These are phyloP conservation scores for Massariosphaeria phaeospora DNA, from an alignment of 495 filamentous ascomycete species.

Conservation along the genomic window DNA sequence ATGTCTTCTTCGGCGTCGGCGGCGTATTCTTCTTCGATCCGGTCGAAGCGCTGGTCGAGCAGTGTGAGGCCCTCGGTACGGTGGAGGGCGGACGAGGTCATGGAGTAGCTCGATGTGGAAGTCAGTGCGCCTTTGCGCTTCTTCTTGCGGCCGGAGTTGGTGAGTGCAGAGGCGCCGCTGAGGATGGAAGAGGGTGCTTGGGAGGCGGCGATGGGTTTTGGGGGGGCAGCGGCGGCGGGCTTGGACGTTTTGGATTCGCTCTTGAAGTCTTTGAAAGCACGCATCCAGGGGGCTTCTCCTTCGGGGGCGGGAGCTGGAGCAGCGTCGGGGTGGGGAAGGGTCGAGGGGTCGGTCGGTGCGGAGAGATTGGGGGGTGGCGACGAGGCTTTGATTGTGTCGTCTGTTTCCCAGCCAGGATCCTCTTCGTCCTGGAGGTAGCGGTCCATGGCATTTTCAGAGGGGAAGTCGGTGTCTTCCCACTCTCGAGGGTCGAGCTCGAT, in stretches of 20 bases:
- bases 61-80: constrained; percentile 84
- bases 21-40: constrained; percentile 72
- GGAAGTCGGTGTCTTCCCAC: constrained; percentile 44
- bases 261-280: constrained; percentile 86
- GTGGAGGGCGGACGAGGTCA: constrained; percentile 84
- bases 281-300: constrained; percentile 68
- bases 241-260: constrained; percentile 57
- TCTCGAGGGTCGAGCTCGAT: constrained; percentile 66
- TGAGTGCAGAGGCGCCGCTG: constrained; percentile 64
- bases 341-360: constrained; percentile 23
- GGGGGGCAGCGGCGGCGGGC: constrained; percentile 44
- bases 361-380: constrained; percentile 6
- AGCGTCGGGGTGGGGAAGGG: constrained; percentile 39
- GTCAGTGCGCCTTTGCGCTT: constrained; percentile 89
- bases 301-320: constrained; percentile 51
- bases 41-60: constrained; percentile 86
- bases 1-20: neutral
- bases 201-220: no score
- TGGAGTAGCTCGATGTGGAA: constrained; percentile 86
- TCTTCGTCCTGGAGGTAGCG: constrained; percentile 55
- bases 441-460: constrained; percentile 48
- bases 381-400: constrained; percentile 75
- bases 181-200: constrained; percentile 68
- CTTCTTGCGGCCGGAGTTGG: constrained; percentile 64
- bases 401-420: constrained; percentile 84